Base-by-base conservation (phyloP, 345 rosid species). In the Adansonia digitata region DNA sequence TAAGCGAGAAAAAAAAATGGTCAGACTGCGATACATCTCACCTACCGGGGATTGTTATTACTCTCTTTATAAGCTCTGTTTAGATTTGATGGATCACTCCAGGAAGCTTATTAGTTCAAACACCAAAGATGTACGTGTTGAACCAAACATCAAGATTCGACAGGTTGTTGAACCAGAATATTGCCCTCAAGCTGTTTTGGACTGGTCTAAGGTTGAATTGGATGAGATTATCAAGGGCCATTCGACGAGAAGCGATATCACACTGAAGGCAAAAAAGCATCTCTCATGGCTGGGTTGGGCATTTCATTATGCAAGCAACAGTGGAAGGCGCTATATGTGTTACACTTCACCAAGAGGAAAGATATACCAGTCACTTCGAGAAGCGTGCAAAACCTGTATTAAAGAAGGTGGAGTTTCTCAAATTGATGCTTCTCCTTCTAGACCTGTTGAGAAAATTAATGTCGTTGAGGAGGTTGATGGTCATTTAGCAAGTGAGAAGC, bases 1-100 rank as follows among this genome's bases (percentile, higher is more conserved):
- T n/a, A n/a, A n/a, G n/a, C n/a, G n/a, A n/a, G n/a, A n/a, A n/a
- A n/a, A n/a, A n/a, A n/a, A n/a, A n/a, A n/a, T n/a, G n/a, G n/a
- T n/a, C n/a, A n/a, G n/a, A n/a, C n/a, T n/a, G n/a, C 93, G 92
- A 65, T 93, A 90, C 77, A 43, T 64, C 57, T 86, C 97, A 66
- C 98, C 98, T 66, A 71, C 79, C 51, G 87, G 90, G 37, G 81
- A 80, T 74, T 9, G 31, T 27, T 88, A 85, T 80, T 40, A 74
- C 45, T 93, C 98, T 80, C 89, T 93, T 82, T 73, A 68, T 46
- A 75, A 76, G 76, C 84, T 81, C 48, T 91, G 93, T 80, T 67
- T 51, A 29, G 77, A 57, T 73, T 57, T 93, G 78, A 59, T 17
- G 27, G 37, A 75, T 74, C 34, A 37, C 18, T 63, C 59, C 5